Evolutionary conservation across 495 filamentous ascomycete species (phyloP).

Genomic region (Aspergillus cristatus): DNA sequence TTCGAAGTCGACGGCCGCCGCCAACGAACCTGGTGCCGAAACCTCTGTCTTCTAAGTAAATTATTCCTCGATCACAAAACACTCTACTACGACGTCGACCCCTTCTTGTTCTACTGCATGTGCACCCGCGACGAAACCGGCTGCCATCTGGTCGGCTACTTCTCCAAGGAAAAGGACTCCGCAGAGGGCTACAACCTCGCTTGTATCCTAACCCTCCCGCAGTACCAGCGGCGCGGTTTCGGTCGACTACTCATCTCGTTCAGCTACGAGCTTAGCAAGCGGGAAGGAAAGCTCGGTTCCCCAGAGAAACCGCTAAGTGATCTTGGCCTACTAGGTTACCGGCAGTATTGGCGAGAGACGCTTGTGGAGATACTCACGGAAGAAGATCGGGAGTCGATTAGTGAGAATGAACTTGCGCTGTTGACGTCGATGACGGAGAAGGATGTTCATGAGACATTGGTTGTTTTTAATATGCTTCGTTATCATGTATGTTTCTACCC

Average conservation of each 20-base stretch:
- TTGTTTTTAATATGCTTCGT: conserved; percentile 86
- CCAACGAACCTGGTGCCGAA: conserved; percentile 96
- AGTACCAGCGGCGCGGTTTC: conserved; percentile 91
- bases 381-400: conserved; percentile 50
- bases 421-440: conserved; percentile 88
- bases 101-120: conserved; percentile 99
- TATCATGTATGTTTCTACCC: conserved; percentile 53
- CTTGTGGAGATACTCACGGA: conserved; percentile 75
- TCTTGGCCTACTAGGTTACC: conserved; percentile 81
- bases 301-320: conserved; percentile 96
- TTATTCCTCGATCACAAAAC: conserved; percentile 98
- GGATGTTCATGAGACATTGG: conserved; percentile 87
- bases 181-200: conserved; percentile 96
- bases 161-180: conserved; percentile 96
- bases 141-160: conserved; percentile 91
- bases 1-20: conserved; percentile 94
- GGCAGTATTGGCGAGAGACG: conserved; percentile 94
- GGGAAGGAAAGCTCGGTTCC: conserved; percentile 87
- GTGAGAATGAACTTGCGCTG: conserved; percentile 69
- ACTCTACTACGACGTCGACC: conserved; percentile 98
- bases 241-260: conserved; percentile 91
- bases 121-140: conserved; percentile 74
- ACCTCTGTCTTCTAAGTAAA: conserved; percentile 87
- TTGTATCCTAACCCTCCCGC: conserved; percentile 92
- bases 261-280: conserved; percentile 93